Evolutionary conservation across 2,329 filamentous ascomycete species (phyloP).

Genomic region (Xylaria sp.): DNA sequence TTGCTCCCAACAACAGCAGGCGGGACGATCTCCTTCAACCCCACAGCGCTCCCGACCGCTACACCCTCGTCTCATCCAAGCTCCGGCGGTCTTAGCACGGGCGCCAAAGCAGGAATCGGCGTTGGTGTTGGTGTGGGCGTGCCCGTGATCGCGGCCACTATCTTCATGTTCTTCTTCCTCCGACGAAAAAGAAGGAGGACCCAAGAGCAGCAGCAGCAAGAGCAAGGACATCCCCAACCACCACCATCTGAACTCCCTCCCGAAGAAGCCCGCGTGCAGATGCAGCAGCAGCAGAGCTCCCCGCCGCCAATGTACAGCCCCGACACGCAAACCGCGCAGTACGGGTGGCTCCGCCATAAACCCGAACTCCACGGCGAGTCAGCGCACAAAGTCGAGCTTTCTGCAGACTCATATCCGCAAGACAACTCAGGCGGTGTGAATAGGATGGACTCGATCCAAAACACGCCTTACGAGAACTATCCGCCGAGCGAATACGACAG

Average conservation of each 20-base stretch:
- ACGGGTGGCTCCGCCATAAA: constrained; percentile 36
- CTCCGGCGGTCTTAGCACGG: constrained; percentile 34
- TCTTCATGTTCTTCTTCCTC: constrained; percentile 36
- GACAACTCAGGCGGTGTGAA: constrained; percentile 1
- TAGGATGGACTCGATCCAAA: constrained; percentile 29
- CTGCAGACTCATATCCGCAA: constrained; percentile 21
- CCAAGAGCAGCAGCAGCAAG: constrained; percentile 20
- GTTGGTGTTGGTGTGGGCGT: constrained; percentile 42
- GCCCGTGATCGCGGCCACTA: constrained; percentile 32
- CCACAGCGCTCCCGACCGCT: constrained; percentile 41
- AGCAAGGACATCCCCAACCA: constrained; percentile 17
- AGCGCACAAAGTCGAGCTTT: constrained; percentile 38
- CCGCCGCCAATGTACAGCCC: constrained; percentile 37
- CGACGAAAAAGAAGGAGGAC: constrained; percentile 35
- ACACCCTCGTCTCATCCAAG: constrained; percentile 18
- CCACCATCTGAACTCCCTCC: constrained; percentile 28
- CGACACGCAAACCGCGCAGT: constrained; percentile 27
- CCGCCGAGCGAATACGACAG: constrained; percentile 23
- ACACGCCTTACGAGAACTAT: constrained; percentile 27
- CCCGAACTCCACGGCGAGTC: constrained; percentile 40
- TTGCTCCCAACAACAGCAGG: constrained; percentile 41
- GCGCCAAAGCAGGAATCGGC: constrained; percentile 40
- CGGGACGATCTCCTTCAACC: constrained; percentile 45
- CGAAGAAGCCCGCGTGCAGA: constrained; percentile 19
- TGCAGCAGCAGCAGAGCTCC: constrained; percentile 25